Evolutionary conservation across 2,329 filamentous ascomycete genomes (phyloP).

Genomic region (Balansia obtecta): DNA sequence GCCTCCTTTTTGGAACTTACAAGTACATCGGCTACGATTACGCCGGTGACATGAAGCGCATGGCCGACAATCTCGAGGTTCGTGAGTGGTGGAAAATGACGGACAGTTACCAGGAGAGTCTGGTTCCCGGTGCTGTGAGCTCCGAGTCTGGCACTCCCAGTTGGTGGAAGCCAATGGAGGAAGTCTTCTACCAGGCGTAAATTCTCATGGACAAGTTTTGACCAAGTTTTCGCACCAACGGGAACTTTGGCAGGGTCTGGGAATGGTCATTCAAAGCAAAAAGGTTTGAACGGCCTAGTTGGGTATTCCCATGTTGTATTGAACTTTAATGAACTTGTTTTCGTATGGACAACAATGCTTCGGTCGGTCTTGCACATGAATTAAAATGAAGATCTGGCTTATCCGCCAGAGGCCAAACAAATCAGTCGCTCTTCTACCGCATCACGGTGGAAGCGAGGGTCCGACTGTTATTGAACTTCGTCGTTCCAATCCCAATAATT

Average conservation of each 20-base stretch:
- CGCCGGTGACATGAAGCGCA: constrained; percentile 61
- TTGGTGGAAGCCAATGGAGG: constrained; percentile 59
- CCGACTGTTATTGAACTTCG: no score
- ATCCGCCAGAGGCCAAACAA: no score
- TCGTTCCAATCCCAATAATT: neutral
- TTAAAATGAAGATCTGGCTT: no score
- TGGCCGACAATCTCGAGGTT: constrained; percentile 61
- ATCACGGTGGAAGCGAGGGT: no score
- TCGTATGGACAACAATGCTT: no score
- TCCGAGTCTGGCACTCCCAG: constrained; percentile 46
- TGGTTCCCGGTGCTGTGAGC: constrained; percentile 46
- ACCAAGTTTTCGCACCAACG: neutral
- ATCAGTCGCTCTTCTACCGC: no score
- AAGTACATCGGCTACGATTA: constrained; percentile 68
- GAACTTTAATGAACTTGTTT: no score
- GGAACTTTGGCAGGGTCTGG: neutral
- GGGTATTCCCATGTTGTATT: no score
- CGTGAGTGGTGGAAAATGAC: constrained; percentile 75
- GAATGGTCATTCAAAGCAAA: no score
- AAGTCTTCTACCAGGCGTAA: constrained; percentile 52
- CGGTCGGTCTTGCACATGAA: no score
- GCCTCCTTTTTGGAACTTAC: constrained; percentile 62
- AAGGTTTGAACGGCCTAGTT: neutral
- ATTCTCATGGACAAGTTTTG: neutral
- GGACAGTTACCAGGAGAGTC: constrained; percentile 57